Evolutionary conservation across 2,329 filamentous ascomycete species (phyloP).

Genomic region (Coleophoma crateriformis): DNA sequence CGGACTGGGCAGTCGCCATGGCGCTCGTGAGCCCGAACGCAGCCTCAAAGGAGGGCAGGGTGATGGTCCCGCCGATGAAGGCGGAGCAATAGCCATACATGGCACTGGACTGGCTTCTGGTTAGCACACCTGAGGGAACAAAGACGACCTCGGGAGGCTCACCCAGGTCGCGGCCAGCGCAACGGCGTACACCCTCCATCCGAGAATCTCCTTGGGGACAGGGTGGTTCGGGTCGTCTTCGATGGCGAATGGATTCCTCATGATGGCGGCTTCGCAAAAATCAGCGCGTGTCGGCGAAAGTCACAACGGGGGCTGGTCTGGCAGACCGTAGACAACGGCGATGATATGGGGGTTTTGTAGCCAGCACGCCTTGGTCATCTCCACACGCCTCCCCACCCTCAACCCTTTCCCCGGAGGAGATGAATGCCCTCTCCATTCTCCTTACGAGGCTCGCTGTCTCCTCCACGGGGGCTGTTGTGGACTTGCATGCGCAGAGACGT

Average conservation of each 20-base stretch:
- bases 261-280: background rate
- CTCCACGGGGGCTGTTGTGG: no score
- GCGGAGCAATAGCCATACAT: conserved; percentile 36
- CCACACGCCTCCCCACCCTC: no score
- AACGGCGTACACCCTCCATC: background rate
- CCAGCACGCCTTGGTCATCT: no score
- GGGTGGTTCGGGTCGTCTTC: background rate
- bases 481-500: no score
- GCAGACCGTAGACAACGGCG: no score
- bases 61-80: conserved; percentile 57
- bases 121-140: background rate
- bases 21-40: conserved; percentile 47
- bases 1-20: conserved; percentile 34
- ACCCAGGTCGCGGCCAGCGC: background rate
- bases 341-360: no score
- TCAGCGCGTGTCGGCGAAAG: no score
- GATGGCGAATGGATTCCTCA: background rate
- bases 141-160: background rate
- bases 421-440: no score
- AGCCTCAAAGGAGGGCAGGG: conserved; percentile 48
- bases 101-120: conserved; percentile 1
- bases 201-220: background rate
- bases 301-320: no score
- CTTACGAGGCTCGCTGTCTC: no score
- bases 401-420: no score